Conservation (phyloP, 371 early-diverging fungal genomes). For the Parasitella parasitica region DNA sequence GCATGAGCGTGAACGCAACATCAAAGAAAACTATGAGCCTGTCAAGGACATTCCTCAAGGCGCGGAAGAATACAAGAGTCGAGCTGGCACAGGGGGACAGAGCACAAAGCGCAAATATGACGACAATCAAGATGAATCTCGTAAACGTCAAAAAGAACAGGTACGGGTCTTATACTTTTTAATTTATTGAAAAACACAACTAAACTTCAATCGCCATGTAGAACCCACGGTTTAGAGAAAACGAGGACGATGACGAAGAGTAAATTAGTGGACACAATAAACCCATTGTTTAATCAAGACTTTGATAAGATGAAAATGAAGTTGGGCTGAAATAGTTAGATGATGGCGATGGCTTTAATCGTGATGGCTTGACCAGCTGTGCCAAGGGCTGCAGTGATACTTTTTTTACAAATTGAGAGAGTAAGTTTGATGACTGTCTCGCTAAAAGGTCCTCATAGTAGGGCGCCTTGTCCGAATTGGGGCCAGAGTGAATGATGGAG, state of each 20-base stretch:
- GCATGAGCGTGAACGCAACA: slow-evolving; percentile 59
- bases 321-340: not conserved
- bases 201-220: not conserved
- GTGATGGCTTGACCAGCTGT: slow-evolving; percentile 17
- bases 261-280: slow-evolving; percentile 7
- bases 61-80: slow-evolving; percentile 56
- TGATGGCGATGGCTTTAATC: not conserved
- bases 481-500: not conserved
- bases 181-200: not conserved
- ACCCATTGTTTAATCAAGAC: not conserved
- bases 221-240: slow-evolving; percentile 65
- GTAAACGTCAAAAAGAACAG: slow-evolving; percentile 49
- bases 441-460: slow-evolving; percentile 17
- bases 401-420: slow-evolving; percentile 17
- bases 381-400: slow-evolving; percentile 22
- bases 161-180: slow-evolving; percentile 12
- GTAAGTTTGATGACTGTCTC: slow-evolving; percentile 4
- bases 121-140: slow-evolving; percentile 37
- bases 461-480: slow-evolving; percentile 17
- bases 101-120: slow-evolving; percentile 41
- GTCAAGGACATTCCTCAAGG: slow-evolving; percentile 63
- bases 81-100: slow-evolving; percentile 35
- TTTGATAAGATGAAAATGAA: slow-evolving; percentile 2
- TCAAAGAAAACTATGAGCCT: slow-evolving; percentile 67
- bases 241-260: slow-evolving; percentile 58